Percentiles rank a stretch among this genome's conserved stretches.
These are phyloP conservation scores for Citrullus amarus DNA, from an alignment of 306 rosid genomes.

Conservation along the genomic window DNA sequence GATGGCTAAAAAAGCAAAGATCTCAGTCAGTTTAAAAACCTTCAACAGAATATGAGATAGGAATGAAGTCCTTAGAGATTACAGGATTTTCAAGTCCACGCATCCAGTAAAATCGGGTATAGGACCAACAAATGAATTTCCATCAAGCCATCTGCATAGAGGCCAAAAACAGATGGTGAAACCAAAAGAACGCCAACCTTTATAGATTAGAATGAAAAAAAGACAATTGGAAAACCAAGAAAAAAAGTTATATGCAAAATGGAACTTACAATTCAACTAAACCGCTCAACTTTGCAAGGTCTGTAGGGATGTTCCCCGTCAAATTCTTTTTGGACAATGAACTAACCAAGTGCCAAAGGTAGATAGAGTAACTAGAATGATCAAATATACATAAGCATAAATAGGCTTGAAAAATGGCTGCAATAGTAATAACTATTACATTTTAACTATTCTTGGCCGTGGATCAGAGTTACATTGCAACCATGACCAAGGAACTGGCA, in stretches of 20 bases:
- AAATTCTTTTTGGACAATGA: slow-evolving; percentile 54
- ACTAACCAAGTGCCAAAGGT: slow-evolving; percentile 40
- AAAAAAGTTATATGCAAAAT: slow-evolving; percentile 12
- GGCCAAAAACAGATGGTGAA: slow-evolving; percentile 6
- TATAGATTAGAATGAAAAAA: slow-evolving; percentile 10
- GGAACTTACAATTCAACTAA: slow-evolving; percentile 74
- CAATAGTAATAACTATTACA: slow-evolving; percentile 34
- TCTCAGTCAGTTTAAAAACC: slow-evolving; percentile 20
- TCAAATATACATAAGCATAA: not conserved
- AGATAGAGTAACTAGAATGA: slow-evolving; percentile 22
- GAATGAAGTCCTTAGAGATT: slow-evolving; percentile 19
- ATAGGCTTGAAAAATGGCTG: slow-evolving; percentile 6
- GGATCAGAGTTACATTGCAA: slow-evolving; percentile 65
- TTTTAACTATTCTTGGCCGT: slow-evolving; percentile 66
- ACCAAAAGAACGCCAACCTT: not conserved
- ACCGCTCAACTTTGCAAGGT: slow-evolving; percentile 58
- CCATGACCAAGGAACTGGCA: slow-evolving; percentile 98
- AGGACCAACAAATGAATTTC: slow-evolving; percentile 52
- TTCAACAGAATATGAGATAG: not conserved
- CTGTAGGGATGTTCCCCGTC: slow-evolving; percentile 69
- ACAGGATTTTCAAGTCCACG: slow-evolving; percentile 68
- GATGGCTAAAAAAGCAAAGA: slow-evolving; percentile 56
- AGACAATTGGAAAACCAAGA: not conserved
- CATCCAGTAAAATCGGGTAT: slow-evolving; percentile 79
- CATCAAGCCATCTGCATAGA: slow-evolving; percentile 45